Evolutionary conservation across 768 basidiomycete genomes (phyloP), one percentile per base, ranked within the genome.

Genomic region (Tricholoma saponaceum): DNA sequence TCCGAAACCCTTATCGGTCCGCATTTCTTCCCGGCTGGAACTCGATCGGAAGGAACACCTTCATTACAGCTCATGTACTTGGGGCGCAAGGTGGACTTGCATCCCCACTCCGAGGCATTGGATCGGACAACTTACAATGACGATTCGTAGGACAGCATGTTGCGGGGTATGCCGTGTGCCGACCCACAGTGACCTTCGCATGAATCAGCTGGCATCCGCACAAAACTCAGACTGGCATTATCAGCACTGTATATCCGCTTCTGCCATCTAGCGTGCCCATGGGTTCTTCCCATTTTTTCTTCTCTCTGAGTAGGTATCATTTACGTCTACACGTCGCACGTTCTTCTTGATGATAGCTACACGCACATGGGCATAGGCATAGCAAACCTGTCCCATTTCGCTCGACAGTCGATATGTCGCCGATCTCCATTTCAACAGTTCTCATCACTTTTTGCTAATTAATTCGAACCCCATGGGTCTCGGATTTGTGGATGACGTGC

Each of bases 171-270:
- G 47, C 47, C 47, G 28, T 8, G 47, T 28, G n/a, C 26, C 14
- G 18, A n/a, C n/a, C 8, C 26, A n/a, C n/a, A 50, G 16, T 18
- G 46, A 26, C 16, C 44, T 30, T n/a, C 30, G 26, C 26, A 28
- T n/a, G 25, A n/a, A 50, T 50, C 47, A 50, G 26, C 47, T 50
- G 47, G 28, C 39, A 22, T 30, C 41, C 20, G 32, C 26, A 32
- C 25, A 28, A 44, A 44, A 32, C 52, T 44, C 30, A 44, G 26
- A 30, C 53, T 23, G 41, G 53, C 25, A 54, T 7, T 18, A 28
- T 54, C 53, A 54, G 53, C 53, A 43, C 53, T 16, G 30, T 44
- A 44, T 44, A 32, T 44, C 53, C 44, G 53, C 53, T 54, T 54
- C 53, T 28, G 25, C 39, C 14, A 9, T n/a, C 28, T 50, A n/a